Conservation (phyloP, 1,284 basidiomycete genomes). For the Leccinum subspadiceum region DNA sequence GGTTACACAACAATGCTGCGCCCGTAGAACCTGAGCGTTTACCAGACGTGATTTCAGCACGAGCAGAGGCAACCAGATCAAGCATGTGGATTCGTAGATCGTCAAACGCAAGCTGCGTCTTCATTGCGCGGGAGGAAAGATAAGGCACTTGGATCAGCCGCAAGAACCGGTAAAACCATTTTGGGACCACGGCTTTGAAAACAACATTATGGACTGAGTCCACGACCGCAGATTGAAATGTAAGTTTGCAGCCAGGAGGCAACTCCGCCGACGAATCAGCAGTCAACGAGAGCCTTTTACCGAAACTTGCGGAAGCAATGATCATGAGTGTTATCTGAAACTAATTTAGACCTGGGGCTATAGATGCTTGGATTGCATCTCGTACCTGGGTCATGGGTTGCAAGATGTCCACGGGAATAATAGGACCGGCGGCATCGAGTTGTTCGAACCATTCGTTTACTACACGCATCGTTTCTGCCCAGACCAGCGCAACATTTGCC, state of each 20-base stretch:
- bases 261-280: conserved; percentile 26
- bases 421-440: conserved; percentile 27
- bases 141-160: conserved; percentile 34
- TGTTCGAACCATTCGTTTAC: conserved; percentile 45
- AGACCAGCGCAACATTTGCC: conserved; percentile 46
- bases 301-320: conserved; percentile 44
- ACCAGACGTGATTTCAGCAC: conserved; percentile 30
- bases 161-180: conserved; percentile 34
- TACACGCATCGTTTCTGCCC: conserved; percentile 41
- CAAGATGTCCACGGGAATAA: conserved; percentile 30
- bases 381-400: conserved; percentile 32
- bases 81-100: conserved; percentile 39
- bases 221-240: conserved; percentile 37
- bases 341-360: neutral
- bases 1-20: conserved; percentile 40
- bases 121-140: conserved; percentile 31
- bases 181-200: conserved; percentile 32
- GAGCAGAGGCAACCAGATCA: conserved; percentile 38
- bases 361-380: neutral
- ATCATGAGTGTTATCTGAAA: conserved; percentile 41
- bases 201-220: conserved; percentile 31
- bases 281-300: conserved; percentile 35
- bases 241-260: conserved; percentile 33
- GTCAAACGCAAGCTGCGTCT: conserved; percentile 32
- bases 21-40: conserved; percentile 28